A percentile compares a stretch with the other conserved stretches of the same genome.
Evolutionary conservation across 2,329 filamentous ascomycete species (phyloP).

Genomic region (Neofusicoccum umdonicola): DNA sequence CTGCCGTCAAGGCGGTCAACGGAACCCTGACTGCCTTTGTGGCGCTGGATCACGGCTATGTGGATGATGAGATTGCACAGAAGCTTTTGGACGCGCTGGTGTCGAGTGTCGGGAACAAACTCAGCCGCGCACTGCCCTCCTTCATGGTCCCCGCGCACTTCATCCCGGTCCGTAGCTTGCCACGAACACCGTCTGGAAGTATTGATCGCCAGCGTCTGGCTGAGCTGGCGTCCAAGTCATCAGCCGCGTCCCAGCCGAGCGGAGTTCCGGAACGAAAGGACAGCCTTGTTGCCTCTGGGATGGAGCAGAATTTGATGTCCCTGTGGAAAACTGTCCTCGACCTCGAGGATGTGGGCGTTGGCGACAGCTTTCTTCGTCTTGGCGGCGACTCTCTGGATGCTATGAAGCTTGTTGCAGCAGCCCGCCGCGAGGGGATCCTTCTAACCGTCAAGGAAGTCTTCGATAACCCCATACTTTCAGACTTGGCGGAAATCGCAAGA

Average conservation of each 20-base stretch:
- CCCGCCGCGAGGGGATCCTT: slow-evolving; percentile 47
- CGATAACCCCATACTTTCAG: slow-evolving; percentile 42
- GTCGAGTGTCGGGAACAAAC: slow-evolving; percentile 24
- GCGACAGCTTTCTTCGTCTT: slow-evolving; percentile 45
- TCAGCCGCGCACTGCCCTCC: slow-evolving; percentile 29
- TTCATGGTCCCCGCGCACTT: slow-evolving; percentile 37
- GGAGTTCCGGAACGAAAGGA: slow-evolving; percentile 22
- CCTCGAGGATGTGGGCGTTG: slow-evolving; percentile 33
- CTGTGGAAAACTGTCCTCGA: slow-evolving; percentile 28
- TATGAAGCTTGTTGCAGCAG: slow-evolving; percentile 54
- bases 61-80: background rate
- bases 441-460: slow-evolving; percentile 59
- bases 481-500: slow-evolving; percentile 44
- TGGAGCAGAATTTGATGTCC: slow-evolving; percentile 26
- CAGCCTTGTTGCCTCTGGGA: slow-evolving; percentile 23
- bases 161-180: slow-evolving; percentile 31
- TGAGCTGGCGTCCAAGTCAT: background rate
- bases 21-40: slow-evolving; percentile 24
- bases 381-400: slow-evolving; percentile 49
- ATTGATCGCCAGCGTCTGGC: slow-evolving; percentile 16
- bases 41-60: background rate
- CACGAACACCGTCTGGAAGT: slow-evolving; percentile 36
- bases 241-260: slow-evolving; percentile 19
- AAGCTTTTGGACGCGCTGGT: background rate
- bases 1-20: background rate